Evolutionary conservation across 768 basidiomycete species (phyloP).

Genomic region (Zangia roseola): DNA sequence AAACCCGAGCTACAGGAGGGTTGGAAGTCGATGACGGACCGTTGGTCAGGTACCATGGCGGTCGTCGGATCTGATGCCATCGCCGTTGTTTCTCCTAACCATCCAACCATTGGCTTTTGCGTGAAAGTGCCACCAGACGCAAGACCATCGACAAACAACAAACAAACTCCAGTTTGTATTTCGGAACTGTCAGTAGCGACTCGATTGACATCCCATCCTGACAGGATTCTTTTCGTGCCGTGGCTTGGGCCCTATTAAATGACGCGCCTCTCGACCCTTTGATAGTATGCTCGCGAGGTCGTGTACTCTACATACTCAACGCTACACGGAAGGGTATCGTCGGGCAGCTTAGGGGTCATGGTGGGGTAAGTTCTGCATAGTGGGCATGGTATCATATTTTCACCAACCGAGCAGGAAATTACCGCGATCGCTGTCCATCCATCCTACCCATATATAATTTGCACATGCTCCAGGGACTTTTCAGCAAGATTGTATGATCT

Average conservation of each 20-base stretch:
- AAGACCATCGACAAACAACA: no score
- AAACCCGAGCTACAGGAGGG: conserved; percentile 28
- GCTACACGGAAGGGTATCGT: conserved; percentile 38
- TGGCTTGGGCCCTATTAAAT: conserved; percentile 60
- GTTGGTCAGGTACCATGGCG: conserved; percentile 52
- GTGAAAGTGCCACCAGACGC: conserved; percentile 36
- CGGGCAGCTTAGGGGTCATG: conserved; percentile 64
- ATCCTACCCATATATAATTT: conserved; percentile 53
- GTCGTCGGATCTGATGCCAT: conserved; percentile 42
- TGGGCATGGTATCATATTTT: conserved; percentile 1
- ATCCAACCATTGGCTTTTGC: conserved; percentile 22
- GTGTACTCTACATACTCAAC: conserved; percentile 57
- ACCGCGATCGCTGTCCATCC: conserved; percentile 71
- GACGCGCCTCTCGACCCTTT: conserved; percentile 52
- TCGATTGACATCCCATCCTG: conserved; percentile 7
- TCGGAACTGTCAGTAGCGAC: neutral
- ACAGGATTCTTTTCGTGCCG: conserved; percentile 30
- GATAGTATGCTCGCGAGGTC: conserved; percentile 52
- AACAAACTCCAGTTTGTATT: conserved; percentile 21
- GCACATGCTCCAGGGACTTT: conserved; percentile 72
- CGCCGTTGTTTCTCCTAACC: conserved; percentile 36
- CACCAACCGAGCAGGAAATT: conserved; percentile 46
- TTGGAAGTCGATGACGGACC: conserved; percentile 48
- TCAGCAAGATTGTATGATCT: conserved; percentile 72
- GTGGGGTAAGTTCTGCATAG: conserved; percentile 51